These are phyloP conservation scores for Erigeron philadelphicus DNA, from an alignment of 140 eudicot genomes.

Conservation along the genomic window DNA sequence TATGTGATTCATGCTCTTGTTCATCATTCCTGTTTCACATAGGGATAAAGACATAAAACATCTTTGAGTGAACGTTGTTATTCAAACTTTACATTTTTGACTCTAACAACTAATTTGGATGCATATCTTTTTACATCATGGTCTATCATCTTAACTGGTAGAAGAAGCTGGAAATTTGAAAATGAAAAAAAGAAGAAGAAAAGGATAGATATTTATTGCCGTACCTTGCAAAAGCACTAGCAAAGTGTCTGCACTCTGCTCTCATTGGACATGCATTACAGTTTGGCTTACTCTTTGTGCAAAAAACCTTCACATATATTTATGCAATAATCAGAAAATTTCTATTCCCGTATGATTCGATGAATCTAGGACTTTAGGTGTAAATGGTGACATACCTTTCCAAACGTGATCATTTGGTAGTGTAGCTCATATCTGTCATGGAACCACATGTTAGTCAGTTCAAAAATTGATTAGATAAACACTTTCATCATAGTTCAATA, in stretches of 20 bases:
- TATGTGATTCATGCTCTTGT: conserved; percentile 5
- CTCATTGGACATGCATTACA: conserved; percentile 20
- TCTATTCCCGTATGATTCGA: background rate
- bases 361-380: background rate
- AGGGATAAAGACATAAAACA: background rate
- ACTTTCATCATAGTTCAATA: background rate
- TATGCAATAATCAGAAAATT: background rate
- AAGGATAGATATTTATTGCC: background rate
- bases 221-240: conserved; percentile 20
- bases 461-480: background rate
- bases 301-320: conserved; percentile 12
- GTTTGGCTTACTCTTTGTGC: conserved; percentile 16
- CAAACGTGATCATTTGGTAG: conserved; percentile 20
- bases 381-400: conserved; percentile 11
- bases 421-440: conserved; percentile 19
- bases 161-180: background rate
- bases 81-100: background rate
- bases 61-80: background rate
- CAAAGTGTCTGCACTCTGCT: conserved; percentile 20
- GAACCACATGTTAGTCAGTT: background rate
- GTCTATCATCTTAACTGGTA: background rate
- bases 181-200: too few relatives aligned
- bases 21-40: background rate
- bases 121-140: background rate
- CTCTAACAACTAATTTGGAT: background rate